These are phyloP conservation scores for Cordyceps tenuipes DNA, from an alignment of 2,329 filamentous ascomycete species.

Conservation along the genomic window DNA sequence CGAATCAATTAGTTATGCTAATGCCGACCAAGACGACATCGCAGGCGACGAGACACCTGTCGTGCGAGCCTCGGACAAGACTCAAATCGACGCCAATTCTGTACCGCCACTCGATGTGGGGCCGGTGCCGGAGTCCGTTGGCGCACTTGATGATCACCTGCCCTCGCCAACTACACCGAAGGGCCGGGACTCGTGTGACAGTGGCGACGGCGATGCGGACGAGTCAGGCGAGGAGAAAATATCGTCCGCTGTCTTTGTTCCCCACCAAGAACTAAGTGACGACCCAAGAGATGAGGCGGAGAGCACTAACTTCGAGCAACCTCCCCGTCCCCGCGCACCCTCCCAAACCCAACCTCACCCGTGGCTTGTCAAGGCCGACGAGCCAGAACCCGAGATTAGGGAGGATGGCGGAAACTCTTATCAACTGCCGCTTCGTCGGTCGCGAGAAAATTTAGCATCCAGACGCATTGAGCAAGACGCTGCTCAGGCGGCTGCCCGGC, in stretches of 20 bases:
- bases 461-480: constrained; percentile 11
- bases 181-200: constrained; percentile 30
- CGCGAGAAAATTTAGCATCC: constrained; percentile 6
- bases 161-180: constrained; percentile 32
- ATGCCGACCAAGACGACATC: background rate
- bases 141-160: background rate
- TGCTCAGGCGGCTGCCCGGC: constrained; percentile 26
- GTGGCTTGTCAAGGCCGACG: constrained; percentile 52
- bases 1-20: constrained; percentile 1
- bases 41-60: constrained; percentile 9
- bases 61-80: constrained; percentile 13
- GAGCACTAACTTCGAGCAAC: constrained; percentile 33
- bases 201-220: constrained; percentile 35
- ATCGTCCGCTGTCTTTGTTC: constrained; percentile 75
- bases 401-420: constrained; percentile 18
- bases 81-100: background rate
- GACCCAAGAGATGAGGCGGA: constrained; percentile 23
- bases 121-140: background rate
- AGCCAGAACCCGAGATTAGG: constrained; percentile 31
- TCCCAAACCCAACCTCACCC: constrained; percentile 34
- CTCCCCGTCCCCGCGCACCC: constrained; percentile 36
- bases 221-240: constrained; percentile 76
- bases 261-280: constrained; percentile 54
- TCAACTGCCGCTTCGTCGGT: constrained; percentile 5
- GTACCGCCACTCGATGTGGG: constrained; percentile 11